Conservation (phyloP, 768 basidiomycete species). For the Sistotremastrum suecicum region DNA sequence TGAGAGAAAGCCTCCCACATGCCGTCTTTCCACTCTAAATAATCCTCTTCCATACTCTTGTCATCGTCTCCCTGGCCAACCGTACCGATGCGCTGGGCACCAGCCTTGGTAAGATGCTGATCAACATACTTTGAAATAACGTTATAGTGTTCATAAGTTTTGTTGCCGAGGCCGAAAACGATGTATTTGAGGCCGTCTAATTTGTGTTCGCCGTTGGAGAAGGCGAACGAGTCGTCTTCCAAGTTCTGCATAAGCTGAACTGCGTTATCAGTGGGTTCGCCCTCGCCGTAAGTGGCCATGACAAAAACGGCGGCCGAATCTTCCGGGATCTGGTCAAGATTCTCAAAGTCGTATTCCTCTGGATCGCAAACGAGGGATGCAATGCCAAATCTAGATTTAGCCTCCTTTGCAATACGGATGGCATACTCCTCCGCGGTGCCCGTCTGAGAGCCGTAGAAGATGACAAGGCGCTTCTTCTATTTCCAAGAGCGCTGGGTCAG, state of each 20-base stretch:
- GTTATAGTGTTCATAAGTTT: slow-evolving; percentile 95
- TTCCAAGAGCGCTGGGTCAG: slow-evolving; percentile 5
- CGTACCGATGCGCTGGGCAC: slow-evolving; percentile 73
- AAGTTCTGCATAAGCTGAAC: slow-evolving; percentile 89
- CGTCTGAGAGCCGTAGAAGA: slow-evolving; percentile 97
- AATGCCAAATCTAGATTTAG: slow-evolving; percentile 89
- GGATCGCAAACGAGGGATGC: slow-evolving; percentile 96
- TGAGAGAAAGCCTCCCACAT: slow-evolving; percentile 91
- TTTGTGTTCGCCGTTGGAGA: slow-evolving; percentile 61
- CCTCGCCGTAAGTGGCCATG: slow-evolving; percentile 97
- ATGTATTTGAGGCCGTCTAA: slow-evolving; percentile 88
- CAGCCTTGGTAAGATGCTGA: slow-evolving; percentile 55
- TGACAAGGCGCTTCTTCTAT: slow-evolving; percentile 92
- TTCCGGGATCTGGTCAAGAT: slow-evolving; percentile 80
- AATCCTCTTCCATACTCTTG: slow-evolving; percentile 99
- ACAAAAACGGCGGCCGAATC: slow-evolving; percentile 87
- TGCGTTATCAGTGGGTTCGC: slow-evolving; percentile 97
- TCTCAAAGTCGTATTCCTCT: slow-evolving; percentile 98
- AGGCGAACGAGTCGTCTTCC: slow-evolving; percentile 76
- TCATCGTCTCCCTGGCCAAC: slow-evolving; percentile 97
- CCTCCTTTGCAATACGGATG: slow-evolving; percentile 94
- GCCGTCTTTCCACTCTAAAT: slow-evolving; percentile 95
- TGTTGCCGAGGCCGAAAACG: slow-evolving; percentile 85
- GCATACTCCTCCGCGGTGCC: slow-evolving; percentile 98
- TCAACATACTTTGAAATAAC: slow-evolving; percentile 76